Evolutionary conservation across 495 filamentous ascomycete genomes (phyloP), one percentile per base, ranked within the genome.

Genomic region (Aspergillus nanangensis): DNA sequence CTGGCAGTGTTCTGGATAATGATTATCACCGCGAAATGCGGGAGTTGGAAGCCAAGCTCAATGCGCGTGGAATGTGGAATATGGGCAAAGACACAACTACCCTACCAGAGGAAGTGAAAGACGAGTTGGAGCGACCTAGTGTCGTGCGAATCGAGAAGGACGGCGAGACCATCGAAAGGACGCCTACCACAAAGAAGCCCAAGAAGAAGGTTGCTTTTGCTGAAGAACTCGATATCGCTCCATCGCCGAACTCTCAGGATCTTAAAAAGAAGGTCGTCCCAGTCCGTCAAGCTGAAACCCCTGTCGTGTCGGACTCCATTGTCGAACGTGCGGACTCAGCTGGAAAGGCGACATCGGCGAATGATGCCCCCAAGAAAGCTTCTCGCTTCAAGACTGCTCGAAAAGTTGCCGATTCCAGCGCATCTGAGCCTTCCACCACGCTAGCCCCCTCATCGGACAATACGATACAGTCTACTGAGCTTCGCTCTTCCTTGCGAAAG

Each of bases 141-240:
- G 47, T 56, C 24, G 54, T 55, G 8, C 47, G 59, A 29, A 41
- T 54, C 18, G 47, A 49, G 22, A 42, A 38, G 10, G 38, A 33
- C 13, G 38, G 43, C 15, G 53, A 55, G 1, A 17, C 40, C 7
- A 33, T 41, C 0, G 47, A 47, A 9, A 36, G 33, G 34, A 35
- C 53, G 15, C 43, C 18, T 19, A 48, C 57, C 21, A 53, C 52
- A 31, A 55, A 65, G 36, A 75, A 75, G 34, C 50, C 61, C 3
- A 70, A 70, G 49, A 88, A 86, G 71, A 95, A 90, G 65, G 80
- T 79, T 20, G 88, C 94, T 7, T 95, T 95, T 62, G 83, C 90
- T 3, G 57, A 81, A 19, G 75, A 80, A 18, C 75, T 95, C 34
- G 86, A 96, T 56, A 85, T 95, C 48, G 78, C 82, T 3, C 72